Conservation (phyloP, 1,284 basidiomycete genomes). For the Ustilago tritici region DNA sequence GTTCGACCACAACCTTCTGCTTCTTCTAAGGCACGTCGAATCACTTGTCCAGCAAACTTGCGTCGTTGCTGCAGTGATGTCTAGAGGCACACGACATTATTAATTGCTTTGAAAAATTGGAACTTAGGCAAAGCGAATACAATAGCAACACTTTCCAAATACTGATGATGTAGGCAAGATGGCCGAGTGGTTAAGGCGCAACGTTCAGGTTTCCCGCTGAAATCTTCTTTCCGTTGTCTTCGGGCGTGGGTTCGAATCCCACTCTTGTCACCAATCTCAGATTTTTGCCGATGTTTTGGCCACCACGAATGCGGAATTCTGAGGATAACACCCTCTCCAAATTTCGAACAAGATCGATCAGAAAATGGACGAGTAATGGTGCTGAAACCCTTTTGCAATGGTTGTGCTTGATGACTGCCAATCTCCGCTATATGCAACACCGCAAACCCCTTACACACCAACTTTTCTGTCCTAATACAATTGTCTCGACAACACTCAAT, state of each 20-base stretch:
- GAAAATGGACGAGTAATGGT: no score
- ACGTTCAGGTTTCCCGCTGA: slow-evolving; percentile 42
- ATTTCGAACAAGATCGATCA: no score
- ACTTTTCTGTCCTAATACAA: no score
- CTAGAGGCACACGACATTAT: background rate
- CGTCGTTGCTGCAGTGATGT: background rate
- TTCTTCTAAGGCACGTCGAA: background rate
- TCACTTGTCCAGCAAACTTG: background rate
- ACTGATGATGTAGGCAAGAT: slow-evolving; percentile 53
- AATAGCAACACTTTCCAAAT: background rate
- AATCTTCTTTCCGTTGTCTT: slow-evolving; percentile 47
- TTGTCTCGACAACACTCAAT: no score
- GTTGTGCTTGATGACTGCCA: no score
- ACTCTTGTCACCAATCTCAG: slow-evolving; percentile 64
- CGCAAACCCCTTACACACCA: no score
- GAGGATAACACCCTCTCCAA: no score
- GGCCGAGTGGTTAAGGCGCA: slow-evolving; percentile 69
- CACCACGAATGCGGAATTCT: no score
- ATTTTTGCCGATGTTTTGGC: slow-evolving; percentile 14
- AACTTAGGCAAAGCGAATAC: background rate
- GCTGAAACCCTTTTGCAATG: no score
- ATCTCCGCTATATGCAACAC: no score
- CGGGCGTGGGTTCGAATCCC: slow-evolving; percentile 69
- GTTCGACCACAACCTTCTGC: background rate
- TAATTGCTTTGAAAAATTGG: background rate